Evolutionary conservation across 345 rosid genomes (phyloP).

Genomic region (Citrus sp.): DNA sequence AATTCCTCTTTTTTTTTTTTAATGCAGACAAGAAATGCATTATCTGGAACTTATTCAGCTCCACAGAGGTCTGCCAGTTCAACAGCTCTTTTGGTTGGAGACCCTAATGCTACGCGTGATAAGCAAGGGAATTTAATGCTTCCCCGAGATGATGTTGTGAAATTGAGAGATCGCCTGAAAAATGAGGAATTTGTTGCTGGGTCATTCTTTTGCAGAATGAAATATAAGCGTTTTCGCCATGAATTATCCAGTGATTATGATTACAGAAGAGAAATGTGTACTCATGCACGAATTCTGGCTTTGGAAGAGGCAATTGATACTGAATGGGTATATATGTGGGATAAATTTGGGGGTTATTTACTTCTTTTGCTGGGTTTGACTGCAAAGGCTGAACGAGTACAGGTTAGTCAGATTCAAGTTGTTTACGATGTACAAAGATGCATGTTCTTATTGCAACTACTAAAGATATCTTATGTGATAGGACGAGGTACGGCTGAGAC

Average conservation of each 20-base stretch:
- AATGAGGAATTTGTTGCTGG: constrained; percentile 89
- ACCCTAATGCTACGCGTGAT: constrained; percentile 90
- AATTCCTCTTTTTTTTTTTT: not conserved
- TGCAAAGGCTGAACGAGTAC: constrained; percentile 94
- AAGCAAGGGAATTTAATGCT: constrained; percentile 96
- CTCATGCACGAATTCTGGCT: constrained; percentile 94
- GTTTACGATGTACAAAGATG: constrained; percentile 17
- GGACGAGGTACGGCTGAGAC: constrained; percentile 99
- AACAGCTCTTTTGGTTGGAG: constrained; percentile 96
- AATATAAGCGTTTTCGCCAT: constrained; percentile 52
- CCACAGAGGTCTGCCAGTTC: constrained; percentile 99
- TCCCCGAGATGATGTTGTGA: constrained; percentile 99
- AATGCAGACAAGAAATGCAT: constrained; percentile 94
- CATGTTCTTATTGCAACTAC: constrained; percentile 7
- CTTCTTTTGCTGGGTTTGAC: constrained; percentile 95
- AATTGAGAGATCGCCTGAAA: constrained; percentile 90
- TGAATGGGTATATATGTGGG: constrained; percentile 99
- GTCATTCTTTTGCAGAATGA: constrained; percentile 69
- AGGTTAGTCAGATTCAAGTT: constrained; percentile 45
- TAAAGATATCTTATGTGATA: constrained; percentile 21
- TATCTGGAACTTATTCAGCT: constrained; percentile 98
- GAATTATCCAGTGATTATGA: constrained; percentile 61
- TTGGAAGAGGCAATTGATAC: constrained; percentile 99
- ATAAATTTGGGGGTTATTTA: constrained; percentile 96
- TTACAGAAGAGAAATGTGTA: constrained; percentile 96